phyloP scores from a whole-genome alignment of 345 rosid species.

The Reutealis trisperma region DNA sequence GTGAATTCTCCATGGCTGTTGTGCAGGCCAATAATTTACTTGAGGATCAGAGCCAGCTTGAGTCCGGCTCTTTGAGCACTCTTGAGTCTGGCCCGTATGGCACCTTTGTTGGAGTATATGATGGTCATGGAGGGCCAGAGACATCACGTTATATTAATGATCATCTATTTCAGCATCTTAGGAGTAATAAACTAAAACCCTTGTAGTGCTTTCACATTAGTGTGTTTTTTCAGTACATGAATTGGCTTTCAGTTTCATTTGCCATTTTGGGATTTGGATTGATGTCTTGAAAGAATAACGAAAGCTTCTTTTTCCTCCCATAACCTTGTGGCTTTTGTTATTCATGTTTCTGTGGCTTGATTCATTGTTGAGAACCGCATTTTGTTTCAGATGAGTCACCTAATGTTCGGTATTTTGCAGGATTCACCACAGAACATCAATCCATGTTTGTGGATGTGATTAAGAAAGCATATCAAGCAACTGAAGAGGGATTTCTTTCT shows the following conservation, averaged over 20 bases:
- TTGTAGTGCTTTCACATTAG: neutral
- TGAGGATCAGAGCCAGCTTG: constrained; percentile 40
- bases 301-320: neutral
- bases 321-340: neutral
- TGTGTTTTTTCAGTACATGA: neutral
- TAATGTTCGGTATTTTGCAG: constrained; percentile 15
- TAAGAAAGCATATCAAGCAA: constrained; percentile 35
- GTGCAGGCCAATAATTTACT: constrained; percentile 40
- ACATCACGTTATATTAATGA: constrained; percentile 32
- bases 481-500: constrained; percentile 42
- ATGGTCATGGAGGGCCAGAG: constrained; percentile 39
- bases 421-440: constrained; percentile 34
- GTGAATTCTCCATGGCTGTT: constrained; percentile 40
- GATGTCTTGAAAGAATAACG: neutral
- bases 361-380: neutral
- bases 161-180: constrained; percentile 34
- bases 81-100: constrained; percentile 35
- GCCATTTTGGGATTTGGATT: neutral
- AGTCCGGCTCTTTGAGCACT: constrained; percentile 33
- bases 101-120: constrained; percentile 32
- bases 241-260: neutral
- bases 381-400: neutral
- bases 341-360: neutral
- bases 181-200: constrained; percentile 20
- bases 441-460: constrained; percentile 34